Evolutionary conservation across 1,139 yeast species (phyloP), one percentile per base, ranked within the genome.

Genomic region (Pichia sp.): DNA sequence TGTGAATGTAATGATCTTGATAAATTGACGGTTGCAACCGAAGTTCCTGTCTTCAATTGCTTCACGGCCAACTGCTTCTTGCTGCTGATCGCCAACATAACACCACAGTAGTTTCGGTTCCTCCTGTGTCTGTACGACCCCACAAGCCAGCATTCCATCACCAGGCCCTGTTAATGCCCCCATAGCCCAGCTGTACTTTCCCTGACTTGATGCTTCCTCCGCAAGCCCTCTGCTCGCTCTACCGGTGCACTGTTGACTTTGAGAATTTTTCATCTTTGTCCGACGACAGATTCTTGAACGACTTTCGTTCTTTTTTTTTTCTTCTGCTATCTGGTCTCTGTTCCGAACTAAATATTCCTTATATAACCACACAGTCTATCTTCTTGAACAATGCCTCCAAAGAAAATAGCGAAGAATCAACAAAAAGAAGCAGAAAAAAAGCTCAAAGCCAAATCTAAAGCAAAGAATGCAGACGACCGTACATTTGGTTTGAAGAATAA

Each of bases 401-500:
- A 81, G 63, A 83, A 83, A 66, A 49, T 35, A 34, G 26, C 42
- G 6, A 82, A 80, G 65, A 73, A 78, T 57, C 74, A 72, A 48
- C 81, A 78, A 54, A 73, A 70, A 42, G 75, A 72, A 48, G 59
- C 61, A 4, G 80, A 70, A 55, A 74, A 64, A 65, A 72, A 68
- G 56, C 47, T 50, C n/a, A 72, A 72, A 56, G 60, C 63, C 33
- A 85, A 85, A 68, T 78, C 78, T 48, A 75, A 75, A 57, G 82
- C 85, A 60, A 80, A 80, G 66, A 70, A 68, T 31, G 82, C 81
- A 50, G 91, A 84, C 38, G 97, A 91, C 64, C 88, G 87, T 66
- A 84, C 96, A 3, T 91, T 91, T 60, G 98, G 98, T 46, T 70
- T 91, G 70, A 91, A 88, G 61, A 88, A 88, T 65, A 93, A 93